Evolutionary conservation across 306 rosid species (phyloP).

Genomic region (Vicia villosa): DNA sequence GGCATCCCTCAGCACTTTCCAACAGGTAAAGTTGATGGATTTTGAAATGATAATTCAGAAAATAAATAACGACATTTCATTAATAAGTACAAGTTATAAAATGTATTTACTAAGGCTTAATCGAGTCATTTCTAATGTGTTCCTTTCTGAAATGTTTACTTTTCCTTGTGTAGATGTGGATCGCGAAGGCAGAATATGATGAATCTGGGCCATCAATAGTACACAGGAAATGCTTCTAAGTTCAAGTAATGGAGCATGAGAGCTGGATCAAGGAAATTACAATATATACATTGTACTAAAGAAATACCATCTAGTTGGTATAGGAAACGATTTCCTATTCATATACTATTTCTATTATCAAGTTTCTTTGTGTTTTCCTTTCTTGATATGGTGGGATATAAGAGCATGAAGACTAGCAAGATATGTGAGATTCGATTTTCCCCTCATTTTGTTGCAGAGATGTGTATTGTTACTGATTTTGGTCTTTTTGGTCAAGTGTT

Average conservation of each 20-base stretch:
- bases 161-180: conserved; percentile 81
- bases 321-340: conserved; percentile 47
- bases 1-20: conserved; percentile 65
- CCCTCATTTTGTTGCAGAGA: conserved; percentile 46
- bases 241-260: conserved; percentile 52
- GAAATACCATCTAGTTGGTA: conserved; percentile 61
- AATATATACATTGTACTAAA: conserved; percentile 52
- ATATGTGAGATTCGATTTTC: conserved; percentile 49
- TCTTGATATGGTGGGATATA: conserved; percentile 61
- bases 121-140: not conserved
- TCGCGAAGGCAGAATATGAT: conserved; percentile 90
- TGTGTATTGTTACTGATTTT: conserved; percentile 58
- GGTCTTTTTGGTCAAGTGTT: conserved; percentile 47
- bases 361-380: conserved; percentile 58
- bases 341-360: conserved; percentile 48
- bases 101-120: conserved; percentile 11
- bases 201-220: conserved; percentile 98
- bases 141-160: conserved; percentile 25
- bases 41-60: not conserved
- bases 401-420: conserved; percentile 75
- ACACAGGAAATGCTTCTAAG: conserved; percentile 98
- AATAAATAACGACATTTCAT: not conserved
- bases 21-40: conserved; percentile 43
- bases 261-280: conserved; percentile 51
- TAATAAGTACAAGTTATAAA: not conserved